Percentiles rank a stretch among this genome's conserved stretches.
Conservation (phyloP, 306 rosid genomes). For the Cucurbita argyrosperma region DNA sequence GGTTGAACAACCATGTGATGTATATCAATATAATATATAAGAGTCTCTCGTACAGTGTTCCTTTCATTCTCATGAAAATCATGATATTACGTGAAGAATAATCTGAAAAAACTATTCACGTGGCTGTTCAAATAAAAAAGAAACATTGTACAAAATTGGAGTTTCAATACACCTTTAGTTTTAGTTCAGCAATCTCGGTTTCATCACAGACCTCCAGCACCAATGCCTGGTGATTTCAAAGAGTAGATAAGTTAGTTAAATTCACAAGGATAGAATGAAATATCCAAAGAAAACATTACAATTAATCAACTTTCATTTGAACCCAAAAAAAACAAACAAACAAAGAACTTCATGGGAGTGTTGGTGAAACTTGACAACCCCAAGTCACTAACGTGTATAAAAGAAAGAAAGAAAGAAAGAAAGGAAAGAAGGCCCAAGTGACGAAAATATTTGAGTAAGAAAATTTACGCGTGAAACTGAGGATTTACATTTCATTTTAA, state of each 20-base stretch:
- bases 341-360: too few relatives aligned
- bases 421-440: too few relatives aligned
- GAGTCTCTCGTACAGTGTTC: neutral
- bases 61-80: neutral
- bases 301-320: neutral
- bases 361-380: neutral
- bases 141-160: neutral
- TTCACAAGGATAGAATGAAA: conserved; percentile 10
- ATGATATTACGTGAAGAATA: neutral
- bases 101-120: neutral
- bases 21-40: neutral
- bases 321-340: neutral
- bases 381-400: too few relatives aligned
- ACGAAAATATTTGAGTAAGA: too few relatives aligned
- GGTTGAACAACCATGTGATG: neutral
- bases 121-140: neutral
- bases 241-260: conserved; percentile 12
- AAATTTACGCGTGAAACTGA: too few relatives aligned
- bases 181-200: conserved; percentile 89
- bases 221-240: conserved; percentile 56
- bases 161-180: conserved; percentile 51
- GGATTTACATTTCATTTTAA: too few relatives aligned
- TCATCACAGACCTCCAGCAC: conserved; percentile 96
- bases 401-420: too few relatives aligned
- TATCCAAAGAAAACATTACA: neutral